A percentile compares a stretch with the other conserved stretches of the same genome.
phyloP scores from a whole-genome alignment of 164 flowering plant species.

The Umbilicus rupestris region DNA sequence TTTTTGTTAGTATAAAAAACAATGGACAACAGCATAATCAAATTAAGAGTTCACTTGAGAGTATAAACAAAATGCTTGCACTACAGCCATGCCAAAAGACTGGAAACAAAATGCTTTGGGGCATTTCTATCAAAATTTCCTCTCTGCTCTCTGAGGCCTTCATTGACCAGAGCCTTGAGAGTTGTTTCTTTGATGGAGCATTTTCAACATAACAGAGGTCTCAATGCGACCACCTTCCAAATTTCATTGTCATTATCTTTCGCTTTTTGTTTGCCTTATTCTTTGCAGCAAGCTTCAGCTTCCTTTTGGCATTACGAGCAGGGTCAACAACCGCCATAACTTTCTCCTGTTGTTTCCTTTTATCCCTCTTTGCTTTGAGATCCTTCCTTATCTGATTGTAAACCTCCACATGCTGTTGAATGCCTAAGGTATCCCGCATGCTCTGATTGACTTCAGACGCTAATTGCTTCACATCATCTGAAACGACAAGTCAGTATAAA shows the following conservation, averaged over 20 bases:
- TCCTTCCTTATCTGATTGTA: constrained; percentile 47
- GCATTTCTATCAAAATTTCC: too few species aligned
- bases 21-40: too few species aligned
- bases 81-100: too few species aligned
- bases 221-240: constrained; percentile 43
- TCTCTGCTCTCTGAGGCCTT: too few species aligned
- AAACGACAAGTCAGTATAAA: neutral
- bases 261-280: constrained; percentile 68
- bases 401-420: constrained; percentile 35
- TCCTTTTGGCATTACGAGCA: constrained; percentile 71
- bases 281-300: constrained; percentile 53
- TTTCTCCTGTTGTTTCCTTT: constrained; percentile 64
- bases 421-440: constrained; percentile 37
- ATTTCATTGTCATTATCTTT: constrained; percentile 64
- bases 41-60: too few species aligned
- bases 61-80: too few species aligned
- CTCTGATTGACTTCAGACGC: constrained; percentile 51
- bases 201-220: neutral
- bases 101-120: too few species aligned
- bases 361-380: constrained; percentile 63
- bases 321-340: constrained; percentile 78
- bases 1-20: too few species aligned
- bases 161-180: neutral
- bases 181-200: too few species aligned
- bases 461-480: constrained; percentile 69